Evolutionary conservation across 352 stramenopile genomes (phyloP).

Genomic region (Phytophthora palmivora): DNA sequence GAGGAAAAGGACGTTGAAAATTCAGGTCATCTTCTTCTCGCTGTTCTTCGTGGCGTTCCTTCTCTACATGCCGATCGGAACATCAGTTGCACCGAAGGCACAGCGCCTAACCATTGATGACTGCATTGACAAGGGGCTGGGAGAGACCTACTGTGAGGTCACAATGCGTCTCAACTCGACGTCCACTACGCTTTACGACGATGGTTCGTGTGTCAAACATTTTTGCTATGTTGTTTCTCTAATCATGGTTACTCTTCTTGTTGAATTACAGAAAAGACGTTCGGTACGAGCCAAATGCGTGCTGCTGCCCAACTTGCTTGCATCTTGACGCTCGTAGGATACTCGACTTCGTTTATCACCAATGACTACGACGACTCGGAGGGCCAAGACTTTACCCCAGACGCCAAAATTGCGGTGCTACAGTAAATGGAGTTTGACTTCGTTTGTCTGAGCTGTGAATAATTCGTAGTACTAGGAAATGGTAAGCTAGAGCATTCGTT

Average conservation of each 20-base stretch:
- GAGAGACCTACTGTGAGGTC: constrained; percentile 65
- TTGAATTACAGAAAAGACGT: constrained; percentile 47
- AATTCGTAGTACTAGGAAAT: constrained; percentile 13
- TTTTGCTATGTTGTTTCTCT: background rate
- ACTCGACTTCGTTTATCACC: constrained; percentile 72
- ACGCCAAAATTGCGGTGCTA: constrained; percentile 38
- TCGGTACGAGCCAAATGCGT: constrained; percentile 62
- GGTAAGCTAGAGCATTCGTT: constrained; percentile 19
- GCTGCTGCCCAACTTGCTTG: constrained; percentile 67
- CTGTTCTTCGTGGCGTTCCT: constrained; percentile 68
- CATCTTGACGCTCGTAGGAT: constrained; percentile 78
- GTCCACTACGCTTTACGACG: constrained; percentile 77
- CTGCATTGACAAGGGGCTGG: constrained; percentile 62
- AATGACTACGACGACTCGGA: constrained; percentile 57
- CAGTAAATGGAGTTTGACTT: constrained; percentile 16
- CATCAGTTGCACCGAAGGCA: constrained; percentile 27
- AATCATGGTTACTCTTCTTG: constrained; percentile 1
- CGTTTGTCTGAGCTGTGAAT: constrained; percentile 19
- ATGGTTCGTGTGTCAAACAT: constrained; percentile 42
- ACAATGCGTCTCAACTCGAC: constrained; percentile 64
- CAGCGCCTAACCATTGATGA: constrained; percentile 50
- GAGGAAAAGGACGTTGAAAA: constrained; percentile 49
- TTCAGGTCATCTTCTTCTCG: constrained; percentile 49
- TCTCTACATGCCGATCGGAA: constrained; percentile 66
- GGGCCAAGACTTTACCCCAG: constrained; percentile 34